Base-by-base conservation (phyloP, 192 early-diverging fungal genomes). In the Backusella parvicylindrica region DNA sequence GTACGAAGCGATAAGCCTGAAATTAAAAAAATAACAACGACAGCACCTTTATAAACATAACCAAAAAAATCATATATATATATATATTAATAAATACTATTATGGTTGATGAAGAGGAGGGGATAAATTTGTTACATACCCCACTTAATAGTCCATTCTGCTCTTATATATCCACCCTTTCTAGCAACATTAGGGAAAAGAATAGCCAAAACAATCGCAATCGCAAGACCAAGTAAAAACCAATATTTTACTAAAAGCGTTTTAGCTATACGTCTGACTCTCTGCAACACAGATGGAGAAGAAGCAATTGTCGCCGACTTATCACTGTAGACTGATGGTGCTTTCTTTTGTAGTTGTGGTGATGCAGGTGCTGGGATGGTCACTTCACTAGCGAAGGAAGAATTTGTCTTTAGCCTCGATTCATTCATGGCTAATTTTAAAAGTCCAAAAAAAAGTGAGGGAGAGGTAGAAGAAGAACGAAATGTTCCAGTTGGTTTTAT, bases 111-210 rank as follows among this genome's bases (percentile, higher is more conserved):
- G 11, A 21, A 67, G 13, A 6, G 18, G 16, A 12, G 7, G 38
- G 12, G 15, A 43, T 70, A 7, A 47, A n/a, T 47, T 47, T 47
- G 18, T 21, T 47, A 18, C 70, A 74, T 76, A 73, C 84, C 91
- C 78, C 89, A 93, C 49, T 87, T 88, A 72, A 93, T 89, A 9
- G 88, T 82, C 81, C 88, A 91, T 76, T 93, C 89, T 15, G 87
- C 76, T 18, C 73, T 80, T 41, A 86, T 70, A 49, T 84, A 80
- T 23, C 86, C 86, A 16, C 78, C 79, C 38, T 83, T 87, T 70
- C 84, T 88, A 21, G 87, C 92, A 40, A 90, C 81, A 15, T 38
- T 72, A 35, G 92, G 92, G 35, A 84, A 89, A 32, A 82, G 74
- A n/a, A 85, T 84, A 5, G 91, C 91, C 11, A 93, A 75, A n/a